Percentiles rank a stretch among this genome's conserved stretches.
Conservation (phyloP, 129 eudicot species). For the Scalesia atractyloides region DNA sequence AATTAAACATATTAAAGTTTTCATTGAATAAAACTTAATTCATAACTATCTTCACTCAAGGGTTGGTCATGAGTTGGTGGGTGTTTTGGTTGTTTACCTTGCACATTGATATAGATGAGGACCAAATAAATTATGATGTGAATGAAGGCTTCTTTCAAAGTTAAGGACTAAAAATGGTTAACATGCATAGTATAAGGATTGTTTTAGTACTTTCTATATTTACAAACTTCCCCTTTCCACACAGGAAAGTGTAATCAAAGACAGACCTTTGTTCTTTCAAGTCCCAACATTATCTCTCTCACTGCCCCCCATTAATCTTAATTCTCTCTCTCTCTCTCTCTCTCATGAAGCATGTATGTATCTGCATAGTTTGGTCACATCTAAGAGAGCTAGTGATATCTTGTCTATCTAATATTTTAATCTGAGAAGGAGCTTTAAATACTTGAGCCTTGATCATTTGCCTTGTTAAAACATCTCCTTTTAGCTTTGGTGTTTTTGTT, state of each 20-base stretch:
- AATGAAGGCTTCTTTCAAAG: conserved; percentile 14
- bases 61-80: not conserved
- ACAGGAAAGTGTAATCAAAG: conserved; percentile 44
- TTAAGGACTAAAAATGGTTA: conserved; percentile 4
- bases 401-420: conserved; percentile 38
- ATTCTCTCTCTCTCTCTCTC: conserved; percentile 18
- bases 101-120: too few relatives aligned
- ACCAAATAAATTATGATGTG: not conserved
- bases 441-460: conserved; percentile 38
- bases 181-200: conserved; percentile 22
- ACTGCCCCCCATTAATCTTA: conserved; percentile 38
- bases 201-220: conserved; percentile 27
- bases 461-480: conserved; percentile 28
- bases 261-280: conserved; percentile 45
- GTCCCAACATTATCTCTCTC: conserved; percentile 48
- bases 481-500: conserved; percentile 61
- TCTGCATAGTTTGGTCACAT: conserved; percentile 37
- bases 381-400: conserved; percentile 35
- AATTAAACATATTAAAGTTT: not conserved
- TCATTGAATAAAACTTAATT: not conserved
- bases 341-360: conserved; percentile 31
- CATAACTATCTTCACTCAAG: not conserved
- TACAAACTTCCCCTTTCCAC: conserved; percentile 43
- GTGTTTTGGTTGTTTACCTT: not conserved
- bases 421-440: conserved; percentile 36